Base-by-base conservation (phyloP, 176 grass and related monocot species). In the Areca catechu region DNA sequence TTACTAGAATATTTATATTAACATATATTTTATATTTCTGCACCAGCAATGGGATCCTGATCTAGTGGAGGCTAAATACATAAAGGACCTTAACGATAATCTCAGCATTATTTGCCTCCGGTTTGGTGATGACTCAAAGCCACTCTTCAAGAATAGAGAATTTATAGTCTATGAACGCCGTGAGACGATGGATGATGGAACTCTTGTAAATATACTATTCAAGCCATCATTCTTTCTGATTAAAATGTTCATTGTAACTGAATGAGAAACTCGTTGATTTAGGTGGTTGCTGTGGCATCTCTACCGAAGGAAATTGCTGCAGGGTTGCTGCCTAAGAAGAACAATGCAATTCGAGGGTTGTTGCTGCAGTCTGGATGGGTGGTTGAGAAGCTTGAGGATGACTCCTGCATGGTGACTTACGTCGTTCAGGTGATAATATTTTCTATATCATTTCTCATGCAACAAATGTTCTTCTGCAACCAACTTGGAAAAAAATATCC, bases 351-450 rank as follows among this genome's bases (percentile, higher is more conserved):
- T 14, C 72, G 86, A 22, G 80, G 92, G 43, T 73, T 89, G 21
- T 72, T 98, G 57, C 71, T 98, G 19, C 94, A 98, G 58, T 98
- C 94, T 10, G 94, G 94, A 50, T 98, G 94, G 94, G 94, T 98
- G 55, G 84, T 98, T 17, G 94, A 98, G 76, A 89, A 80, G 77
- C 81, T 83, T 63, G 71, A 80, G 4, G 60, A 63, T 65, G 74
- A 76, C 53, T 86, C 90, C 1, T 98, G 94, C 76, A 72, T 89
- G 25, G 88, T 89, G 3, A 98, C 94, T 16, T 86, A 98, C 67
- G 84, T 98, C 19, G 76, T 93, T 76, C 84, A 78, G 69, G 80
- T 78, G 56, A 57, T 51, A 5, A 1, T 29, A 18, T 49, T 7
- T 18, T 20, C 10, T 5, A 24, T 0, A 56, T 6, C 15, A 34